phyloP scores from a whole-genome alignment of 192 early-diverging fungal species.

The Coemansia sp. region DNA sequence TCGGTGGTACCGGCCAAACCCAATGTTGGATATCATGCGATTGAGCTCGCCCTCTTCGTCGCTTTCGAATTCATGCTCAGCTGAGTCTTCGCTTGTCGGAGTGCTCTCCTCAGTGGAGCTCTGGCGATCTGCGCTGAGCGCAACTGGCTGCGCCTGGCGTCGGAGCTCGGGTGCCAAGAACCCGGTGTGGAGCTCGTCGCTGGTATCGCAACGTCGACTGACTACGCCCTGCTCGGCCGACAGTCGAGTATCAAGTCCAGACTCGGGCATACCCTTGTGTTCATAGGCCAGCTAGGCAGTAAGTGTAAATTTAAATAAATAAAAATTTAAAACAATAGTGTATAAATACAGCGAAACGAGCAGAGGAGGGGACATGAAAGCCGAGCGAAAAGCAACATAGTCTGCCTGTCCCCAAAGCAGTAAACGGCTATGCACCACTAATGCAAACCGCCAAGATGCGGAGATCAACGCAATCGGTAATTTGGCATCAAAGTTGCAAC shows the following conservation, averaged over 20 bases:
- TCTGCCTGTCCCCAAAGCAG: too few relatives aligned
- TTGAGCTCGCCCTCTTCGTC: slow-evolving; percentile 60
- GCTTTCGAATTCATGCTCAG: slow-evolving; percentile 11
- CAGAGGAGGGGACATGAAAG: not conserved
- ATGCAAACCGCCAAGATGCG: not conserved
- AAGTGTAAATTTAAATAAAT: not conserved
- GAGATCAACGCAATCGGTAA: not conserved
- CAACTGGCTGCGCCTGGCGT: not conserved
- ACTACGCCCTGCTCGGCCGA: not conserved
- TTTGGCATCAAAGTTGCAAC: not conserved
- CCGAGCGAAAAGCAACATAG: not conserved
- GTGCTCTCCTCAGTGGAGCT: slow-evolving; percentile 8
- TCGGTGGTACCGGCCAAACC: slow-evolving; percentile 72
- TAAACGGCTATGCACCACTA: not conserved
- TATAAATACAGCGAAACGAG: not conserved
- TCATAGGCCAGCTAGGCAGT: slow-evolving; percentile 13
- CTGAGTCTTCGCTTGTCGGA: not conserved
- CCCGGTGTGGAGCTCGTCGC: not conserved
- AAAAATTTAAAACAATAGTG: not conserved
- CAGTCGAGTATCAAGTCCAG: slow-evolving; percentile 16
- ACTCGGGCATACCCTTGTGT: slow-evolving; percentile 12
- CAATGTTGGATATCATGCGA: slow-evolving; percentile 67
- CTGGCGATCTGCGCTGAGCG: not conserved
- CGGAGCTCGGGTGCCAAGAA: not conserved
- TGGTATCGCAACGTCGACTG: slow-evolving; percentile 1